These are phyloP conservation scores for Chrysoporthe austroafricana DNA, from an alignment of 2,329 filamentous ascomycete species.

Conservation along the genomic window DNA sequence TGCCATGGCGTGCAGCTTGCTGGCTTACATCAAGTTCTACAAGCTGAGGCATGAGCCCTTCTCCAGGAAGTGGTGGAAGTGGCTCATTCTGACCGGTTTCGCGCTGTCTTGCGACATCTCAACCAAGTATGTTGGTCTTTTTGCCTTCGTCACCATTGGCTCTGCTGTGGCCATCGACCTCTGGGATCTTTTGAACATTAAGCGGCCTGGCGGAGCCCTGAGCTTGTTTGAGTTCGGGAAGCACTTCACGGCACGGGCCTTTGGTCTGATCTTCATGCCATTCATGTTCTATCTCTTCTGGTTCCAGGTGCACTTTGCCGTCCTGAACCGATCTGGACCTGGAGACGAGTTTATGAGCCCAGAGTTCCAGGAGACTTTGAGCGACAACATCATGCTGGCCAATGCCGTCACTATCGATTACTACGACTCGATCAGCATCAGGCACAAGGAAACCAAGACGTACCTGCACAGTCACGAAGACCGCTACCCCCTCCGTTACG, in stretches of 20 bases:
- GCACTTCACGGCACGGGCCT: slow-evolving; percentile 85
- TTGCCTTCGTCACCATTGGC: slow-evolving; percentile 96
- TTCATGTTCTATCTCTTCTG: slow-evolving; percentile 99
- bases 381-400: slow-evolving; percentile 90
- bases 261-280: slow-evolving; percentile 85
- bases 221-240: slow-evolving; percentile 79
- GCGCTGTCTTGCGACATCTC: slow-evolving; percentile 96
- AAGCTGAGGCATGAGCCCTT: slow-evolving; percentile 91
- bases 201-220: slow-evolving; percentile 80
- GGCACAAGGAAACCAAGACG: slow-evolving; percentile 96
- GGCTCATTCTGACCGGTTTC: slow-evolving; percentile 93
- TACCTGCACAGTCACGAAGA: slow-evolving; percentile 94
- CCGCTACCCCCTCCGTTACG: slow-evolving; percentile 89
- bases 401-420: slow-evolving; percentile 87
- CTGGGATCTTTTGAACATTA: slow-evolving; percentile 92
- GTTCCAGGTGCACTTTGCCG: slow-evolving; percentile 99
- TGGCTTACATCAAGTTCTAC: slow-evolving; percentile 97
- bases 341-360: slow-evolving; percentile 99
- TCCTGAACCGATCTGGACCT: slow-evolving; percentile 84
- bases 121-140: slow-evolving; percentile 95
- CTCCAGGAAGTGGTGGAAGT: slow-evolving; percentile 99
- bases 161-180: slow-evolving; percentile 92
- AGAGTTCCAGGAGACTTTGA: slow-evolving; percentile 95
- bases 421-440: slow-evolving; percentile 83
- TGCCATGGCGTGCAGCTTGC: slow-evolving; percentile 92